These are phyloP conservation scores for Botrytis sinoallii DNA, from an alignment of 2,329 filamentous ascomycete genomes.

Conservation along the genomic window DNA sequence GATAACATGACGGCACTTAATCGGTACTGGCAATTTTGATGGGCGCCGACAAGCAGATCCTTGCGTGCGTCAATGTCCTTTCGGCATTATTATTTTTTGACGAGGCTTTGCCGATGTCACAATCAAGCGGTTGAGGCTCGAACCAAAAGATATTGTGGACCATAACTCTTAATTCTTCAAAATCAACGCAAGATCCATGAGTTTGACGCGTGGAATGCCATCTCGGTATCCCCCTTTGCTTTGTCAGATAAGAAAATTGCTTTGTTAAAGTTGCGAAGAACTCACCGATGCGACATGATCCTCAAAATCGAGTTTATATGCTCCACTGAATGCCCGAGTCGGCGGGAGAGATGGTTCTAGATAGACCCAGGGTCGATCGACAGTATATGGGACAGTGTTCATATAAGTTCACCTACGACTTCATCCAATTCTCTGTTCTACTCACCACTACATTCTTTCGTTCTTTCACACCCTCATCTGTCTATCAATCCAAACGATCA, in stretches of 20 bases:
- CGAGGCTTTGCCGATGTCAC: not conserved
- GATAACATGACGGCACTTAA: not conserved
- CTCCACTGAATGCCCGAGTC: not conserved
- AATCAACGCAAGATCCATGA: not conserved
- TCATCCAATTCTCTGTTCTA: not conserved
- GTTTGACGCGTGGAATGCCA: not conserved
- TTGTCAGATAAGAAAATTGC: not conserved
- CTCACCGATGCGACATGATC: not conserved
- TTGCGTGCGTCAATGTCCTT: not conserved
- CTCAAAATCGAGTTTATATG: not conserved
- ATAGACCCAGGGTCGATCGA: not conserved
- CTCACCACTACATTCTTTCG: not conserved
- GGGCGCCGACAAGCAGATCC: not conserved
- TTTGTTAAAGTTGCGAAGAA: not conserved
- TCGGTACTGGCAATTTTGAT: not conserved
- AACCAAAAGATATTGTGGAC: not conserved
- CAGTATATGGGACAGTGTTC: not conserved
- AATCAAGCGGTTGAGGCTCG: not conserved
- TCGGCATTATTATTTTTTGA: not conserved
- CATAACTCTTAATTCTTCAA: not conserved
- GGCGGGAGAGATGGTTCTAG: not conserved
- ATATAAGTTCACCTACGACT: not conserved
- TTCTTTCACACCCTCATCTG: not conserved
- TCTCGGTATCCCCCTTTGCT: not conserved
- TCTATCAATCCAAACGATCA: not conserved